Conservation (phyloP, 2,329 filamentous ascomycete genomes). For the Chrysosphaeria jannelii region DNA sequence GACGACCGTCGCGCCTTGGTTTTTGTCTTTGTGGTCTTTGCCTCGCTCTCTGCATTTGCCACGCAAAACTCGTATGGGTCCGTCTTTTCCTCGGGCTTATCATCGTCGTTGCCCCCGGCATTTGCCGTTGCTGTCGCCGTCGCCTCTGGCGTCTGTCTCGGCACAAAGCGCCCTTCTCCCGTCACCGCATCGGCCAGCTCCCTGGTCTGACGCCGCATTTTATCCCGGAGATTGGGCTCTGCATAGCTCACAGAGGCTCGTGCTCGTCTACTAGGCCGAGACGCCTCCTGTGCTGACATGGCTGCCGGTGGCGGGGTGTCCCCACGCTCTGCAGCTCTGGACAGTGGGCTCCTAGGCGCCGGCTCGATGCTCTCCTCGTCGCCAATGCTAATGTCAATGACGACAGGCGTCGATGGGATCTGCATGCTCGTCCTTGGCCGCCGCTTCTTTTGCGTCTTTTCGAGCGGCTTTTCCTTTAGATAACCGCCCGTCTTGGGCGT, state of each 20-base stretch:
- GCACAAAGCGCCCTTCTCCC: conserved; percentile 24
- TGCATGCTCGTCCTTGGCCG: conserved; percentile 1
- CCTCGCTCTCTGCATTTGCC: conserved; percentile 1
- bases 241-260: conserved; percentile 47
- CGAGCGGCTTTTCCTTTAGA: conserved; percentile 5
- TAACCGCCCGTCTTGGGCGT: no score
- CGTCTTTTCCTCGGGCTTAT: not conserved
- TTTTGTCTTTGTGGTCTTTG: not conserved
- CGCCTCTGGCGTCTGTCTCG: conserved; percentile 5
- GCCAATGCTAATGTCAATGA: conserved; percentile 1
- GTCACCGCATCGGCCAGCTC: conserved; percentile 45
- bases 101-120: conserved; percentile 2
- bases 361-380: not conserved
- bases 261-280: conserved; percentile 34
- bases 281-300: conserved; percentile 22
- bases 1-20: no score
- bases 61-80: conserved; percentile 25
- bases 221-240: conserved; percentile 51
- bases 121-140: no score
- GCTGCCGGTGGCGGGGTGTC: conserved; percentile 30
- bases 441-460: conserved; percentile 4
- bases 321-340: conserved; percentile 8
- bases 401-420: conserved; percentile 3
- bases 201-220: conserved; percentile 58
- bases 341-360: no score